These are phyloP conservation scores for Erodium maritimum DNA, from an alignment of 345 rosid species.

Conservation along the genomic window DNA sequence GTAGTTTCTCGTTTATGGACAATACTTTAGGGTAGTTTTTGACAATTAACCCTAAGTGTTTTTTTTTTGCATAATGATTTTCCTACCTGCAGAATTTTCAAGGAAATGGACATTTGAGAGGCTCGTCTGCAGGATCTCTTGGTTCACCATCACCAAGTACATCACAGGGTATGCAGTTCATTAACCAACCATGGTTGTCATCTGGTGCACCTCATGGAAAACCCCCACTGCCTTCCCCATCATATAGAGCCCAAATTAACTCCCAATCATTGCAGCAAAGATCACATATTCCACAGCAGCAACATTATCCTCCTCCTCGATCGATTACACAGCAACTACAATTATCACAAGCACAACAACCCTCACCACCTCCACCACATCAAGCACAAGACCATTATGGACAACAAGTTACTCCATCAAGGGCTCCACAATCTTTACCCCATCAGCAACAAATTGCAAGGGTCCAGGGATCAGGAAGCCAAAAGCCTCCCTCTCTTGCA, in stretches of 20 bases:
- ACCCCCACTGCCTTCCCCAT: conserved; percentile 68
- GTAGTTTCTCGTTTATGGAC: too few species aligned
- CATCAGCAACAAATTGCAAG: conserved; percentile 51
- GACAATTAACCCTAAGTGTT: too few species aligned
- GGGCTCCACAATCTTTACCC: conserved; percentile 40
- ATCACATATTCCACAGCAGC: conserved; percentile 48
- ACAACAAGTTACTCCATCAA: conserved; percentile 43
- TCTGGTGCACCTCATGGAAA: conserved; percentile 68
- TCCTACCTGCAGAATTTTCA: conserved; percentile 44
- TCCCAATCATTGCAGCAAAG: conserved; percentile 65
- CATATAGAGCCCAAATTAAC: conserved; percentile 55
- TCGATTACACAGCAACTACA: conserved; percentile 40
- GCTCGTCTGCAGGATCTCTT: conserved; percentile 37
- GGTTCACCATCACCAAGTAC: conserved; percentile 45
- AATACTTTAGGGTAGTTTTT: too few species aligned
- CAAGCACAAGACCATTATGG: conserved; percentile 47
- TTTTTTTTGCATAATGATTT: background rate
- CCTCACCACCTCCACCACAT: conserved; percentile 34
- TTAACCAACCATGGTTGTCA: conserved; percentile 76
- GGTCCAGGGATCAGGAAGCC: conserved; percentile 30
- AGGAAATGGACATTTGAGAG: conserved; percentile 59
- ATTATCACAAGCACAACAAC: conserved; percentile 38
- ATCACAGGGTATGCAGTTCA: conserved; percentile 41
- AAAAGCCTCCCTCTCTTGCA: conserved; percentile 44
- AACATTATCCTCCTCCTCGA: conserved; percentile 28